These are phyloP conservation scores for thale cress (Arabidopsis thaliana) DNA, from an alignment of 345 rosid species.

Conservation along the genomic window DNA sequence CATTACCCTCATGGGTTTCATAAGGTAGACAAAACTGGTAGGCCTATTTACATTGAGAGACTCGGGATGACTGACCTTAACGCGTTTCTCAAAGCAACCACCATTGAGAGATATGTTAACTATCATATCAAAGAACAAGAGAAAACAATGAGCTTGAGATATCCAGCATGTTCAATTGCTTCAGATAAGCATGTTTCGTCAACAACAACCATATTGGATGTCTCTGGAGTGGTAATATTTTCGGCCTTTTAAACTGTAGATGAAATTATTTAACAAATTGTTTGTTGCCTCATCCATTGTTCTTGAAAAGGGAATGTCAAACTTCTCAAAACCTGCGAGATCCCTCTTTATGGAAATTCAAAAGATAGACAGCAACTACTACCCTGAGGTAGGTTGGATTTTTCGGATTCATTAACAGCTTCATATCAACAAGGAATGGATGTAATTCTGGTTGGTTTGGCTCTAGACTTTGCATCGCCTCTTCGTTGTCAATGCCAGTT, in stretches of 20 bases:
- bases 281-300: conserved; percentile 16
- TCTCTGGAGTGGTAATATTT: conserved; percentile 69
- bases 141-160: conserved; percentile 74
- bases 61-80: conserved; percentile 84
- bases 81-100: conserved; percentile 72
- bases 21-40: conserved; percentile 87
- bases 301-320: conserved; percentile 71
- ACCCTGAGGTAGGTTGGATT: conserved; percentile 72
- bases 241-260: not conserved
- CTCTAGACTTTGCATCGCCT: conserved; percentile 78
- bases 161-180: conserved; percentile 87
- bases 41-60: conserved; percentile 86
- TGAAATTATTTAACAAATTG: not conserved
- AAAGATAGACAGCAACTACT: conserved; percentile 81
- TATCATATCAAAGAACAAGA: conserved; percentile 92
- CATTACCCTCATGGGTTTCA: conserved; percentile 94
- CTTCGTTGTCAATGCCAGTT: conserved; percentile 86
- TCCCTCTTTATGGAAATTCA: conserved; percentile 71
- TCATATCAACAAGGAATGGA: not conserved
- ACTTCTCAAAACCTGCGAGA: conserved; percentile 76
- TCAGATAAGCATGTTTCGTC: conserved; percentile 70
- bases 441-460: conserved; percentile 20
- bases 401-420: conserved; percentile 8
- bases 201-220: conserved; percentile 87
- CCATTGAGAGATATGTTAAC: conserved; percentile 72